Evolutionary conservation across 345 rosid genomes (phyloP).

Genomic region (Anastatica hierochuntica): DNA sequence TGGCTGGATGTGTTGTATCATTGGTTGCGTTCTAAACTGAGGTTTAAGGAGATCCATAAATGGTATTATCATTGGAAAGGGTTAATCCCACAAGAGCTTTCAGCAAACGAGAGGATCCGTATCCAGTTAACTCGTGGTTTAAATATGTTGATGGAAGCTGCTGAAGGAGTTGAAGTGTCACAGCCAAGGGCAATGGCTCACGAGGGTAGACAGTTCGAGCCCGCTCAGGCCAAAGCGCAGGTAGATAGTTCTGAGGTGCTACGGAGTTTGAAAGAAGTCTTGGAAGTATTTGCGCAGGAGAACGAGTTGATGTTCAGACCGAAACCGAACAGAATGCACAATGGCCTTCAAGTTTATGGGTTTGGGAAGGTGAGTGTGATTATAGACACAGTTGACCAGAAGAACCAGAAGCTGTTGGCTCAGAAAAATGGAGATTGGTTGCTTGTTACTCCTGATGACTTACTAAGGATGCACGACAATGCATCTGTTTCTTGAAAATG

Average conservation of each 20-base stretch:
- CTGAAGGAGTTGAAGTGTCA: constrained; percentile 50
- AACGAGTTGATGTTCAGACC: constrained; percentile 54
- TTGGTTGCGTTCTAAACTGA: constrained; percentile 60
- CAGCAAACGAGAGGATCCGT: constrained; percentile 47
- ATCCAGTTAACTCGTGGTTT: constrained; percentile 52
- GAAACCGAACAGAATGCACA: constrained; percentile 62
- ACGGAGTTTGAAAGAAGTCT: constrained; percentile 64
- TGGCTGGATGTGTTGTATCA: constrained; percentile 21
- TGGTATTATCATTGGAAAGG: constrained; percentile 72
- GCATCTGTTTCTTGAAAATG: constrained; percentile 32
- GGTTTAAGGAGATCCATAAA: constrained; percentile 55
- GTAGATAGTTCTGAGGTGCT: constrained; percentile 31
- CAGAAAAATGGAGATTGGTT: constrained; percentile 54
- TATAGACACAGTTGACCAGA: constrained; percentile 47
- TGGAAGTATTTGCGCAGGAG: constrained; percentile 66
- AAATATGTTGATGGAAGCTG: constrained; percentile 49
- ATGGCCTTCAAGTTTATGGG: constrained; percentile 70
- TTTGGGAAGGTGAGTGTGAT: constrained; percentile 63
- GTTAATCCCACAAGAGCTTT: constrained; percentile 62
- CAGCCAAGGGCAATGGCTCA: constrained; percentile 43
- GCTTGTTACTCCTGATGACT: constrained; percentile 41
- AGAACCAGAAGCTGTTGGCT: constrained; percentile 49
- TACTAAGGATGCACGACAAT: constrained; percentile 53
- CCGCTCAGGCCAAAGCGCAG: constrained; percentile 21
- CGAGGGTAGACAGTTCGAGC: constrained; percentile 56